Conservation (phyloP, 1,284 basidiomycete species). For the Cutaneotrichosporon dermatis region DNA sequence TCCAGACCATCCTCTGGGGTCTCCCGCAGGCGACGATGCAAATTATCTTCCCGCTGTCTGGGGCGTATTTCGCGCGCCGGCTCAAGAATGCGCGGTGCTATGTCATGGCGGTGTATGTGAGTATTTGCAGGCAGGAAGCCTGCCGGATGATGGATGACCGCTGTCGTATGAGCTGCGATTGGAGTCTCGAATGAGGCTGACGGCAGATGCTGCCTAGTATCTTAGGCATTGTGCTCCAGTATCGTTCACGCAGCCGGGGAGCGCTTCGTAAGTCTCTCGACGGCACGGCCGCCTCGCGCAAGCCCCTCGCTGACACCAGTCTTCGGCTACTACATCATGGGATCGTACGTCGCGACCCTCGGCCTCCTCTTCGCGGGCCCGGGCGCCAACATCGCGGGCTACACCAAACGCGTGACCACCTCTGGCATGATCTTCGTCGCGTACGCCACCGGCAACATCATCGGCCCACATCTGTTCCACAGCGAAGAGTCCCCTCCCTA, state of each 20-base stretch:
- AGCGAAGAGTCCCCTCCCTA: conserved; percentile 32
- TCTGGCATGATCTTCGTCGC: conserved; percentile 32
- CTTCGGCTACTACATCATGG: conserved; percentile 37
- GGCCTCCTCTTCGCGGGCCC: conserved; percentile 33
- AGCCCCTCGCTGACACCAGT: conserved; percentile 7
- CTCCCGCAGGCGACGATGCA: conserved; percentile 33
- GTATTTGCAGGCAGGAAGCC: not conserved
- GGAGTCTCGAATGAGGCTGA: not conserved
- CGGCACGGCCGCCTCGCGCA: no score
- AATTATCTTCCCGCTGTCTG: conserved; percentile 30
- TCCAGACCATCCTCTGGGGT: conserved; percentile 36
- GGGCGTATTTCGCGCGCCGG: conserved; percentile 28
- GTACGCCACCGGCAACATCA: conserved; percentile 25
- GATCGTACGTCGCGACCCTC: conserved; percentile 33
- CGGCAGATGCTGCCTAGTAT: conserved; percentile 25
- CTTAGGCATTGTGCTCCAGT: conserved; percentile 27
- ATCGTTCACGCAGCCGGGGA: conserved; percentile 18
- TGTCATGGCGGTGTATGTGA: conserved; percentile 22
- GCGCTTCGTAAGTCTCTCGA: conserved; percentile 22
- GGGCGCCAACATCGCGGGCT: conserved; percentile 32
- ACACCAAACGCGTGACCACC: conserved; percentile 33
- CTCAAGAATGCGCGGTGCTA: conserved; percentile 21
- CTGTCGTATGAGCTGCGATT: no score
- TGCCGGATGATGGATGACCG: no score
- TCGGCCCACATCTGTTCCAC: conserved; percentile 31